Conservation (phyloP, 331 rosid genomes). For the Erythrophleum ivorense region DNA sequence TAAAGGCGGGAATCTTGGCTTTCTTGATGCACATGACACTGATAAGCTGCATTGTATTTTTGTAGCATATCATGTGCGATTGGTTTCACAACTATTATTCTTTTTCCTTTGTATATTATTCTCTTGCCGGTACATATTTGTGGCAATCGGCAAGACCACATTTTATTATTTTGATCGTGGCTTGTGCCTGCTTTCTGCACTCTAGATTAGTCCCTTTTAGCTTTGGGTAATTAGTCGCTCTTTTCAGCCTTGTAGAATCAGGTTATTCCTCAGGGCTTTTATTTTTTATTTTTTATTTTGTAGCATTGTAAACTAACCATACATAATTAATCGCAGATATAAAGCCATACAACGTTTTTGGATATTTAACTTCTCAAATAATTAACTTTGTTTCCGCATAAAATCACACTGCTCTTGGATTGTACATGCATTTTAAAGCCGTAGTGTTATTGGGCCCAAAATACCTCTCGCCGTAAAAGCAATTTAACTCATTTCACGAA, state of each 20-base stretch:
- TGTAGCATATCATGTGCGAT: conserved; percentile 47
- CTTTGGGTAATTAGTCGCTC: conserved; percentile 30
- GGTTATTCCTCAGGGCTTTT: conserved; percentile 8
- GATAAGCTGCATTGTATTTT: conserved; percentile 50
- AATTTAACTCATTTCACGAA: no score
- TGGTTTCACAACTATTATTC: conserved; percentile 35
- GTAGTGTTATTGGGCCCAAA: no score
- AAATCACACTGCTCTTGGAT: not conserved
- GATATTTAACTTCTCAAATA: not conserved
- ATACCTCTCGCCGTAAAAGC: no score
- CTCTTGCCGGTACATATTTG: conserved; percentile 57
- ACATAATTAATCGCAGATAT: conserved; percentile 35
- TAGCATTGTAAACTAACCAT: conserved; percentile 48
- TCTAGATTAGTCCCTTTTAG: conserved; percentile 37
- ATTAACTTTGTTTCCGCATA: conserved; percentile 5
- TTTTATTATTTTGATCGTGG: conserved; percentile 39
- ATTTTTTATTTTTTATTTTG: not conserved
- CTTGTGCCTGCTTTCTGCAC: conserved; percentile 35
- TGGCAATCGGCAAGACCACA: conserved; percentile 49
- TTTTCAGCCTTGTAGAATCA: conserved; percentile 41
- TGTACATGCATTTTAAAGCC: no score
- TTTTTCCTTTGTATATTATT: conserved; percentile 47
- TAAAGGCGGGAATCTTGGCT: conserved; percentile 49
- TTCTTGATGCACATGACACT: conserved; percentile 53
- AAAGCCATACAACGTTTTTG: conserved; percentile 8